Base-by-base conservation (phyloP, 2,329 filamentous ascomycete species). In the Chaetomium olivaceum region DNA sequence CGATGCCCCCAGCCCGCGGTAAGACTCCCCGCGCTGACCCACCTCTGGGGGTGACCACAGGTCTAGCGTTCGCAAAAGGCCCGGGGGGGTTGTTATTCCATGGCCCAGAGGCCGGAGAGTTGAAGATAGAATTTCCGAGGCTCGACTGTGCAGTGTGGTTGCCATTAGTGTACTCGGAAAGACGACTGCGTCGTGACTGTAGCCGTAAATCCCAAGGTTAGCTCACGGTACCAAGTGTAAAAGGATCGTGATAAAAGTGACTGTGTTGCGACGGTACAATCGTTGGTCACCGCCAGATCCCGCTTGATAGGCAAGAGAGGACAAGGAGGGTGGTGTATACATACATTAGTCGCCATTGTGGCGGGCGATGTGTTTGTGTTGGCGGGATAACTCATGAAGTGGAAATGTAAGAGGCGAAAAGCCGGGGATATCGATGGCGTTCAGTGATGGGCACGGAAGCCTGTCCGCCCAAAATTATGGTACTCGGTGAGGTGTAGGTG, bases 21-120 rank as follows among this genome's bases (percentile, higher is more conserved):
- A 14, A 4, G 12, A 8, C 16, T 36, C 55, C 23, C 25, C 12
- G 48, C 33, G 51, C 27, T 29, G 21, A 67, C 68, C 29, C 58
- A 69, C 70, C 69, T 68, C 65, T 70, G 58, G 81, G 76, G 57
- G 77, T 78, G 46, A 77, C 76, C 56, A 78, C 73, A 68, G 82
- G 84, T 71, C 77, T 80, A 25, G 23, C 60, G 66, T 77, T 78
- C 74, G 77, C 77, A 72, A 78, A 78, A 66, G 77, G 76, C 57
- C 79, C 78, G 65, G 82, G 78, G 54, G 77, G 73, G 48, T 74
- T 76, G 67, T 79, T 83, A 14, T 80, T 80, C 85, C 85, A 87
- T 51, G 87, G 84, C 36, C 78, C 80, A 62, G 73, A 74, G 8
- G 75, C 67, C 61, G 79, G 80, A 73, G 73, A 82, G 68, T 71